Evolutionary conservation across 225 moss, liverwort and hornwort genomes (phyloP).

Genomic region (Anthoceros angustus): DNA sequence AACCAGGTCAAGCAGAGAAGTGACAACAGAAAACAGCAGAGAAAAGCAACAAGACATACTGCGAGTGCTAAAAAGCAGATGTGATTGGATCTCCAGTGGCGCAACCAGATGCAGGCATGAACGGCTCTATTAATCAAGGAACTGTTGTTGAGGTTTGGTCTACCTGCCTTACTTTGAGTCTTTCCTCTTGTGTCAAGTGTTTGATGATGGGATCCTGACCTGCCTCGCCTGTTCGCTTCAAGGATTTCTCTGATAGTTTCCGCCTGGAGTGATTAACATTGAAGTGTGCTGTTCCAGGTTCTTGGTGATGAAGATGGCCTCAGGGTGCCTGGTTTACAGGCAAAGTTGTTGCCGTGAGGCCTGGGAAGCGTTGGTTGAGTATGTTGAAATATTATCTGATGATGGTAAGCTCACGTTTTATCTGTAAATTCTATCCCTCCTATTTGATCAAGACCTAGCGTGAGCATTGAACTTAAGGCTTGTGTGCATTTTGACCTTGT

Average conservation of each 20-base stretch:
- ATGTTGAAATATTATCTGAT: constrained; percentile 40
- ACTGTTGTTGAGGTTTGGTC: constrained; percentile 37
- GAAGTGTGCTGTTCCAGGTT: constrained; percentile 23
- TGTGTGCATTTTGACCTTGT: not conserved
- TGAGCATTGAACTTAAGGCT: not conserved
- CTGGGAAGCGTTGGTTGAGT: constrained; percentile 34
- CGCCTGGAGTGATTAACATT: not conserved
- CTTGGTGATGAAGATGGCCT: constrained; percentile 44
- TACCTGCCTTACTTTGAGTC: not conserved
- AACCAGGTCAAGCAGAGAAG: too few relatives aligned
- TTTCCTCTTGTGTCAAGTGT: not conserved
- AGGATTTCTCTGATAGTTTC: constrained; percentile 6
- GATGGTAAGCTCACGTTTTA: constrained; percentile 21
- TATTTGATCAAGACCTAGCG: too few relatives aligned
- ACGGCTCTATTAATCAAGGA: constrained; percentile 18
- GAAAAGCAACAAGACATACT: too few relatives aligned
- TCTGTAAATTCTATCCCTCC: not conserved
- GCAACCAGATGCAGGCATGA: constrained; percentile 12
- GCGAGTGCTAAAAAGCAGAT: constrained; percentile 9
- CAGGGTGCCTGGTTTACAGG: constrained; percentile 51
- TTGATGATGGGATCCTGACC: not conserved
- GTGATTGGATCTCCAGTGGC: constrained; percentile 8
- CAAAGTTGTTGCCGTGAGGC: constrained; percentile 17
- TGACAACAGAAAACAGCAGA: too few relatives aligned
- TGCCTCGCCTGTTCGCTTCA: too few relatives aligned